Evolutionary conservation across 768 basidiomycete genomes (phyloP), one percentile per base, ranked within the genome.

Genomic region (Lactarius sanguifluus): DNA sequence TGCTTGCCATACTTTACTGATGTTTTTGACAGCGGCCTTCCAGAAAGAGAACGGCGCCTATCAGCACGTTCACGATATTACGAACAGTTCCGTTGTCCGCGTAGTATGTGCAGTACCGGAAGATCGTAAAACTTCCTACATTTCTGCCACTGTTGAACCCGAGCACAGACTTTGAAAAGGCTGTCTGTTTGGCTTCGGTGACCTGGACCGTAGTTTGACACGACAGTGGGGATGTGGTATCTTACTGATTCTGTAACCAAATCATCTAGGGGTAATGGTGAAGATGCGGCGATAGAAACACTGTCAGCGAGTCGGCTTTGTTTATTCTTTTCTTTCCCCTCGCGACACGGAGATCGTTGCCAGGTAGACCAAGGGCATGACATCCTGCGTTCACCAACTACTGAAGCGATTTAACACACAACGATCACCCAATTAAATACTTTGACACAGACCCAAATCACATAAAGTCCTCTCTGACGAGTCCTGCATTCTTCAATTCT

Each of bases 381-480:
- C 6, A 8, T 16, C 20, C 25, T 20, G 2, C 43, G 25, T 50
- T 50, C 23, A 40, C 41, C 41, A 9, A 3, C 55, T 63, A 30
- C n/a, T 23, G 7, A 38, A 18, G 30, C 18, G 30, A 40, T 20
- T 62, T 23, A 15, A 7, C 50, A 25, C 23, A 10, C 50, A 25
- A 28, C 43, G 38, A 18, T 30, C 41, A 9, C 18, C 62, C 15
- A 5, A 30, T 23, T 3, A 34, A 57, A 32, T 28, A 32, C 40
- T 15, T 52, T 6, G 12, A 52, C 1, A 23, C 50, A 23, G 13
- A 5, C 50, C 15, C 25, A 52, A 32, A n/a, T 23, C 57, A 47
- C 47, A 59, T 64, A 64, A 64, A 64, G 47, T 8, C 57, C 23
- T 28, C 50, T 57, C 56, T 9, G 32, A n/a, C 12, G 30, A 43